These are phyloP conservation scores for Aspergillus pseudonomiae DNA, from an alignment of 2,329 filamentous ascomycete genomes.

Conservation along the genomic window DNA sequence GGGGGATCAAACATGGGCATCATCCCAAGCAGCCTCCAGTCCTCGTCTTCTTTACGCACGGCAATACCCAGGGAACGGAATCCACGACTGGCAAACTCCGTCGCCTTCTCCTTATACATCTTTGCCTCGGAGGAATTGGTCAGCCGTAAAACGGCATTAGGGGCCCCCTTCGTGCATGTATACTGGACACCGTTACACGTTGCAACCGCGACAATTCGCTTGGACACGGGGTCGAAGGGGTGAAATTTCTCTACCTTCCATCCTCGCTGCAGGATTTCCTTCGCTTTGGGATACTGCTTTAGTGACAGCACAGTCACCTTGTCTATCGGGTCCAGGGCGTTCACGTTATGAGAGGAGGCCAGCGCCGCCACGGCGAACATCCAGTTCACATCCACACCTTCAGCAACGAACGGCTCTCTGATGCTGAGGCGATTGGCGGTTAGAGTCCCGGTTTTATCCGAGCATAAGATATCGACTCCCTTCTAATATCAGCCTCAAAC, in stretches of 20 bases:
- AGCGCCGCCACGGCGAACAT: slow-evolving; percentile 80
- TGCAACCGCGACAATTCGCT: slow-evolving; percentile 73
- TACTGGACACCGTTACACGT: slow-evolving; percentile 70
- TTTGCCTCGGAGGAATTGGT: slow-evolving; percentile 67
- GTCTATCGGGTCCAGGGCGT: slow-evolving; percentile 77
- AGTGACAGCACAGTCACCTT: slow-evolving; percentile 77
- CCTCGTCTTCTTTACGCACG: slow-evolving; percentile 73
- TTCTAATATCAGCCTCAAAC: slow-evolving; percentile 14
- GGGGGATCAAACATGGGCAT: slow-evolving; percentile 81
- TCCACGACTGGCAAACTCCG: slow-evolving; percentile 75
- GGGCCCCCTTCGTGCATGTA: slow-evolving; percentile 76
- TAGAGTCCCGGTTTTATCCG: slow-evolving; percentile 79
- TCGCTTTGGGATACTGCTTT: slow-evolving; percentile 73
- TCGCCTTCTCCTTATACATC: slow-evolving; percentile 71
- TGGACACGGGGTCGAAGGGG: slow-evolving; percentile 73
- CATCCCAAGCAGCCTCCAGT: slow-evolving; percentile 74
- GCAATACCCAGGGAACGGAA: slow-evolving; percentile 80
- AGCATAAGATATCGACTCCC: slow-evolving; percentile 76
- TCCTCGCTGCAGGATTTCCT: slow-evolving; percentile 72
- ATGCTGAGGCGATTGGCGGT: slow-evolving; percentile 66
- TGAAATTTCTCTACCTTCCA: slow-evolving; percentile 78
- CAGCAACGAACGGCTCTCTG: slow-evolving; percentile 74
- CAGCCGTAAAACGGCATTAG: slow-evolving; percentile 72
- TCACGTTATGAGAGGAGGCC: slow-evolving; percentile 76
- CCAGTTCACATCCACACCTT: slow-evolving; percentile 78